These are phyloP conservation scores for Pholiota microspora DNA, from an alignment of 768 basidiomycete species.

Conservation along the genomic window DNA sequence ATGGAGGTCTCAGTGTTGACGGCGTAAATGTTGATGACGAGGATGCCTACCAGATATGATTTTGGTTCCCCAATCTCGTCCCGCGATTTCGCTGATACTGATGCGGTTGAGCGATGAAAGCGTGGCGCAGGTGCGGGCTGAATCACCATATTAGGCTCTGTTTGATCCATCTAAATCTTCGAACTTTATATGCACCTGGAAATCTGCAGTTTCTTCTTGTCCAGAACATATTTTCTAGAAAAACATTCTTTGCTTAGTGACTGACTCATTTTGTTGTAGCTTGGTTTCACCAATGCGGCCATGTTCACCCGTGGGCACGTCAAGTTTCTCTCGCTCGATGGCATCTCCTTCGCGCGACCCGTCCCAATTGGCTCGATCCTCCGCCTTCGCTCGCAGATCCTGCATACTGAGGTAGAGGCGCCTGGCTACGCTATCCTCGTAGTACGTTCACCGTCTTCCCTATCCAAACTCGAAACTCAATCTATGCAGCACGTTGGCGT, in stretches of 20 bases:
- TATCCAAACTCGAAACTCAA: too few relatives aligned
- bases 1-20: too few relatives aligned
- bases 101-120: too few relatives aligned
- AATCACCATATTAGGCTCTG: too few relatives aligned
- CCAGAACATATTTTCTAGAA: too few relatives aligned
- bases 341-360: slow-evolving; percentile 75
- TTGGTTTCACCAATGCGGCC: slow-evolving; percentile 70
- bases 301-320: slow-evolving; percentile 67
- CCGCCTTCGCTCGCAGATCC: slow-evolving; percentile 65
- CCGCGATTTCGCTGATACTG: too few relatives aligned
- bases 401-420: slow-evolving; percentile 51
- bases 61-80: background rate
- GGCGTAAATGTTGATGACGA: too few relatives aligned
- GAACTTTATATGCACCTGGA: too few relatives aligned
- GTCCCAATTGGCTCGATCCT: slow-evolving; percentile 86
- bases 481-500: slow-evolving; percentile 63
- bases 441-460: slow-evolving; percentile 36
- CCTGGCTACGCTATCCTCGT: slow-evolving; percentile 52
- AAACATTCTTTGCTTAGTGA: background rate
- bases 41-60: too few relatives aligned
- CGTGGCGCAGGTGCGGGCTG: too few relatives aligned
- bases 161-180: too few relatives aligned
- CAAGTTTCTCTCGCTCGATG: slow-evolving; percentile 75
- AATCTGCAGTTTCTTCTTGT: too few relatives aligned
- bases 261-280: slow-evolving; percentile 31